These are phyloP conservation scores for Magnusiomyces paraingens DNA, from an alignment of 1,139 yeast species.

Conservation along the genomic window DNA sequence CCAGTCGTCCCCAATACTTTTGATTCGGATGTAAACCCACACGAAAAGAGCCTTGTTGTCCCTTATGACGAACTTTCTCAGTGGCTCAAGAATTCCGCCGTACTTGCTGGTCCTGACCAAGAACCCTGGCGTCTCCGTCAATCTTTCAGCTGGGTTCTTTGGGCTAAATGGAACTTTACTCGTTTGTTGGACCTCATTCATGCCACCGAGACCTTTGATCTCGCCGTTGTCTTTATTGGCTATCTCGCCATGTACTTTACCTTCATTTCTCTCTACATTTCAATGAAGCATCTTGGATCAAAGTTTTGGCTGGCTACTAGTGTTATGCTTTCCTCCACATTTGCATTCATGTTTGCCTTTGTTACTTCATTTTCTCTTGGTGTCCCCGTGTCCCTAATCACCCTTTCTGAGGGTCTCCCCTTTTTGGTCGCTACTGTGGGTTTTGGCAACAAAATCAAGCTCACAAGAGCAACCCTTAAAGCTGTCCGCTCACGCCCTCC, in stretches of 20 bases:
- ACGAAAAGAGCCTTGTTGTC: conserved; percentile 42
- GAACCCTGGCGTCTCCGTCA: conserved; percentile 60
- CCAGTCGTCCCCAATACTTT: conserved; percentile 15
- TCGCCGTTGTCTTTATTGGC: conserved; percentile 71
- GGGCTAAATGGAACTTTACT: conserved; percentile 42
- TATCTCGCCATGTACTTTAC: conserved; percentile 90
- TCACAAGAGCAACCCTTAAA: conserved; percentile 58
- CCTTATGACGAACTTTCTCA: conserved; percentile 33
- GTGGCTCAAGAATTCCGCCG: conserved; percentile 36
- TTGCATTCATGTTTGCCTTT: conserved; percentile 82
- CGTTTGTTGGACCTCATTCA: conserved; percentile 50
- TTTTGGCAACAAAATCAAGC: conserved; percentile 76
- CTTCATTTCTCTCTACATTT: conserved; percentile 65
- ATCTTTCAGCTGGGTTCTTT: conserved; percentile 58
- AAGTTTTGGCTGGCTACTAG: conserved; percentile 86
- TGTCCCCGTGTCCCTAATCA: conserved; percentile 58
- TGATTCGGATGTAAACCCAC: conserved; percentile 29
- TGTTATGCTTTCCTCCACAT: conserved; percentile 71
- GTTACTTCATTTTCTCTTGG: conserved; percentile 47
- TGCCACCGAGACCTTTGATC: conserved; percentile 84
- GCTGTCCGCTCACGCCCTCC: conserved; percentile 14
- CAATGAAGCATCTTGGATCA: conserved; percentile 77
- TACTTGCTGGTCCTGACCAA: conserved; percentile 44
- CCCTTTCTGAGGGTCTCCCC: conserved; percentile 88
- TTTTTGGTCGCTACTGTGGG: conserved; percentile 91